These are phyloP conservation scores for Monilinia fructicola DNA, from an alignment of 2,329 filamentous ascomycete species.

Conservation along the genomic window DNA sequence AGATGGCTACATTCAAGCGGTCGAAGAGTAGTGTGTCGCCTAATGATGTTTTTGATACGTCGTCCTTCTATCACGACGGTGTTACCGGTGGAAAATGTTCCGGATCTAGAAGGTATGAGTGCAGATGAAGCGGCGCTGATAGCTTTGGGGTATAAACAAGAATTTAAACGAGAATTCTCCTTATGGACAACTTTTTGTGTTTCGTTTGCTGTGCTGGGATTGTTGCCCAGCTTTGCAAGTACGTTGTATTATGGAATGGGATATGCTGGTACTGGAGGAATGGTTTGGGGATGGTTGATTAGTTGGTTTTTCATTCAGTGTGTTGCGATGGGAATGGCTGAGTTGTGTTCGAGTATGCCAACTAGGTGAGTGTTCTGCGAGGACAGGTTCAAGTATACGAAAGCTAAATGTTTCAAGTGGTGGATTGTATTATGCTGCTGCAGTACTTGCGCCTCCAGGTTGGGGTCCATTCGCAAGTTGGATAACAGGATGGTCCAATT, in stretches of 20 bases:
- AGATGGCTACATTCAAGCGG: conserved; percentile 14
- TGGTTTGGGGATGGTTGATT: conserved; percentile 76
- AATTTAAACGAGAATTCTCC: conserved; percentile 64
- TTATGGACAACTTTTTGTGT: conserved; percentile 75
- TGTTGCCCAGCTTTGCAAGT: conserved; percentile 69
- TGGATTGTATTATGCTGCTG: conserved; percentile 71
- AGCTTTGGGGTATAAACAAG: conserved; percentile 57
- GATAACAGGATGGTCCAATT: conserved; percentile 71
- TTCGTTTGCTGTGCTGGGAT: conserved; percentile 68
- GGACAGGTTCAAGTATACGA: neutral
- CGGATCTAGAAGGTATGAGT: conserved; percentile 47
- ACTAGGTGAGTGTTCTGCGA: conserved; percentile 49
- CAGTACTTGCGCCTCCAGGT: conserved; percentile 65
- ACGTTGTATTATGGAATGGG: conserved; percentile 70
- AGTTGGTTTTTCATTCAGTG: conserved; percentile 71
- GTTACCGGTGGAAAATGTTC: conserved; percentile 48
- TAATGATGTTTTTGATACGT: conserved; percentile 24
- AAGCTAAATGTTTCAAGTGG: conserved; percentile 46
- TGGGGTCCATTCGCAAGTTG: conserved; percentile 67
- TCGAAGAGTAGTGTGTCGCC: conserved; percentile 22
- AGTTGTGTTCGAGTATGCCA: conserved; percentile 72
- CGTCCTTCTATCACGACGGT: conserved; percentile 50
- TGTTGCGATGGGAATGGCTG: conserved; percentile 68
- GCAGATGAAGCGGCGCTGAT: conserved; percentile 61
- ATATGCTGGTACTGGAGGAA: conserved; percentile 58